phyloP scores from a whole-genome alignment of 164 flowering plant species.

The Stephania japonica region DNA sequence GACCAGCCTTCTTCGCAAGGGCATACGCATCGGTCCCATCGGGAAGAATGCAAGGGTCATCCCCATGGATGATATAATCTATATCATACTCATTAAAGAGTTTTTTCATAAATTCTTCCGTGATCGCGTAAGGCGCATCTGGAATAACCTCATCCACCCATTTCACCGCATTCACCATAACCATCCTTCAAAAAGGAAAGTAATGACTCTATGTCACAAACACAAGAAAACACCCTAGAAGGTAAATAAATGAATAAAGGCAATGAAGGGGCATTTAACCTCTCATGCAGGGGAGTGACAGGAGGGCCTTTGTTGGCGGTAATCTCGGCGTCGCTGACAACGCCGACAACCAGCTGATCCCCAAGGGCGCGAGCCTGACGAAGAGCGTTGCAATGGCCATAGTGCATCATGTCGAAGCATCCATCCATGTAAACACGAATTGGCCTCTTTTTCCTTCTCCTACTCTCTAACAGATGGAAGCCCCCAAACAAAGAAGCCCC shows the following conservation, averaged over 20 bases:
- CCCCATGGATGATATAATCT: constrained; percentile 97
- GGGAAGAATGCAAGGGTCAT: constrained; percentile 96
- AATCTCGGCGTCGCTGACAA: constrained; percentile 91
- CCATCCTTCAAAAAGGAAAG: constrained; percentile 49
- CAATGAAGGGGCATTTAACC: constrained; percentile 27
- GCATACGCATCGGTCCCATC: constrained; percentile 99
- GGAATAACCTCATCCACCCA: constrained; percentile 98
- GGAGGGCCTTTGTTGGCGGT: constrained; percentile 95
- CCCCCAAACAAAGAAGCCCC: constrained; percentile 50
- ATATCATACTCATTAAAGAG: constrained; percentile 76
- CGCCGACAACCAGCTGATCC: constrained; percentile 86
- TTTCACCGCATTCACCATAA: constrained; percentile 86
- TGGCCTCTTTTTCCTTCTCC: constrained; percentile 40
- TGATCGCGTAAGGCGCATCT: constrained; percentile 97
- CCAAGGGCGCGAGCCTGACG: constrained; percentile 97
- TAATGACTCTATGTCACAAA: not conserved
- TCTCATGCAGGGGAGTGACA: constrained; percentile 81
- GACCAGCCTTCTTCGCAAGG: constrained; percentile 94
- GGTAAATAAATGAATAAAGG: too few relatives aligned
- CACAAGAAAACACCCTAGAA: too few relatives aligned
- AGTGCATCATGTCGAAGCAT: constrained; percentile 98
- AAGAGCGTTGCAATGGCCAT: constrained; percentile 93
- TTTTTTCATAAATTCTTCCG: constrained; percentile 87
- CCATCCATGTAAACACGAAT: constrained; percentile 98
- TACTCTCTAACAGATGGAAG: constrained; percentile 3